Evolutionary conservation across 2,329 filamentous ascomycete genomes (phyloP).

Genomic region (Fulvia fulva): DNA sequence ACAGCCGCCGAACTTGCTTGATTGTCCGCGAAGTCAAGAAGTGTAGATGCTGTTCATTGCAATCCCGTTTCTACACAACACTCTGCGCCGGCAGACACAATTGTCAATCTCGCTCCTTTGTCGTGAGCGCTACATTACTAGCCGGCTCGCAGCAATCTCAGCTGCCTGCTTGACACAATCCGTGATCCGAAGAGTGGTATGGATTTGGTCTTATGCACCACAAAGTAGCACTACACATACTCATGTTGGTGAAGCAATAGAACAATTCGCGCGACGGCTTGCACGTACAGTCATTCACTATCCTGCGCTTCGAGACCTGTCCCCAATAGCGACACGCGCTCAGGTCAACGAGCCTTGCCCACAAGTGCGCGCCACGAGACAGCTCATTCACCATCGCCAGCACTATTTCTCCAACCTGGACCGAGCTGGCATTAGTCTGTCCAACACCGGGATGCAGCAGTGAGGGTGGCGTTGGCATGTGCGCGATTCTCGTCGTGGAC

Average conservation of each 20-base stretch:
- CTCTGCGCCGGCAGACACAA: background rate
- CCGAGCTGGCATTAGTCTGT: background rate
- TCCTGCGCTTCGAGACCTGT: background rate
- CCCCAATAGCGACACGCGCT: background rate
- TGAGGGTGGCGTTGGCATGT: conserved; percentile 16
- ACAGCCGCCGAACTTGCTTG: background rate
- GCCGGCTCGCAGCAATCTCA: background rate
- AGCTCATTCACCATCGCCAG: background rate
- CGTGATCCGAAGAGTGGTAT: conserved; percentile 5
- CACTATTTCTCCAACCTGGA: background rate
- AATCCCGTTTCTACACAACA: background rate
- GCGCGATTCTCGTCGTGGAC: conserved; percentile 4
- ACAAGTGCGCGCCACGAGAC: background rate
- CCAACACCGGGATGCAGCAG: background rate
- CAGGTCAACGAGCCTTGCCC: background rate
- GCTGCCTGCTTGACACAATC: background rate
- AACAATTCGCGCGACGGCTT: background rate
- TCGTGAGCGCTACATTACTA: background rate
- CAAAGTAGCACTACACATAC: conserved; percentile 8
- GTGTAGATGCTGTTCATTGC: background rate
- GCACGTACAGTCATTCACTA: background rate
- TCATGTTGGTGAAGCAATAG: conserved; percentile 2
- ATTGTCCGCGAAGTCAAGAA: background rate
- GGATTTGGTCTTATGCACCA: background rate
- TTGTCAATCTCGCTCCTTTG: background rate